Evolutionary conservation across 768 basidiomycete species (phyloP).

Genomic region (Mycena rebaudengoi): DNA sequence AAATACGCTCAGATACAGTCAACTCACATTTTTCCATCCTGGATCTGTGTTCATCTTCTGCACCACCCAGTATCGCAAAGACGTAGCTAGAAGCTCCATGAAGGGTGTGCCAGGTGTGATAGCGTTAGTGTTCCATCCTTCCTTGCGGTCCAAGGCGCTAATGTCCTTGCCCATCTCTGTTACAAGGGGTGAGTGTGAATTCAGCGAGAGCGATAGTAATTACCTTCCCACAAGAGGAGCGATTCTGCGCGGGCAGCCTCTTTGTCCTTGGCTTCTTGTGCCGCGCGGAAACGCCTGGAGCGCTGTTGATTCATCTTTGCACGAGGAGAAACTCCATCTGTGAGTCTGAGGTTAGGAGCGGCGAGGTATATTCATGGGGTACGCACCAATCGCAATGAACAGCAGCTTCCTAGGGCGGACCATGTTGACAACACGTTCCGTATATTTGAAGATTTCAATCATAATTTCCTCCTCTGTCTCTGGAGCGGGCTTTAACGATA

Average conservation of each 20-base stretch:
- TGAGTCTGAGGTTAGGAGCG: not conserved
- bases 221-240: slow-evolving; percentile 86
- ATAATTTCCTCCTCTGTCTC: slow-evolving; percentile 99
- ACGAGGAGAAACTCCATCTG: slow-evolving; percentile 96
- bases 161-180: slow-evolving; percentile 92
- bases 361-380: not conserved
- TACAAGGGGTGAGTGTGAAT: not conserved
- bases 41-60: slow-evolving; percentile 95
- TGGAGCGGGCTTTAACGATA: slow-evolving; percentile 76
- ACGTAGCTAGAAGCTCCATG: slow-evolving; percentile 90
- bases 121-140: slow-evolving; percentile 97
- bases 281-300: slow-evolving; percentile 92
- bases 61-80: slow-evolving; percentile 95
- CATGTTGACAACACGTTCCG: slow-evolving; percentile 98
- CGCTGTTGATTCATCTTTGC: slow-evolving; percentile 99
- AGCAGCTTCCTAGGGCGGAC: slow-evolving; percentile 91
- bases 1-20: not conserved
- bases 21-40: slow-evolving; percentile 90
- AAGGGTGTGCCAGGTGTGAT: slow-evolving; percentile 99
- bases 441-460: slow-evolving; percentile 96
- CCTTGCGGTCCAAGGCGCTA: slow-evolving; percentile 83
- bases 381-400: slow-evolving; percentile 97
- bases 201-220: not conserved
- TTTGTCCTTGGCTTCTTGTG: slow-evolving; percentile 95
- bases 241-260: slow-evolving; percentile 87